Evolutionary conservation across 257 asterid species (phyloP), one percentile per base, ranked within the genome.

Genomic region (Solanum corneliomulleri): DNA sequence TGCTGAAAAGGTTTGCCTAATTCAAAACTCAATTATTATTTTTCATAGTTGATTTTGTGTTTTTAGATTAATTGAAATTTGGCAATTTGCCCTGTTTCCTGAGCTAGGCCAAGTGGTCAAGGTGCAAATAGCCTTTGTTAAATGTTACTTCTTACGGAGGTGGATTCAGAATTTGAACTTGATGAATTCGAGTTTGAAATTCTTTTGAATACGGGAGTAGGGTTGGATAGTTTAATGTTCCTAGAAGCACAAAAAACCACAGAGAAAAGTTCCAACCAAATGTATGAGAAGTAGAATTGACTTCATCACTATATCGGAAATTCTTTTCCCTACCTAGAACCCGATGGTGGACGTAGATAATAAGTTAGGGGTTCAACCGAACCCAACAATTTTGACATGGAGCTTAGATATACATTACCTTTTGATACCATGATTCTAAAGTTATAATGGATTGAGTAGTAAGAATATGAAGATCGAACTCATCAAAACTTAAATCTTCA

Each of bases 1-100:
- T 41, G 89, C 91, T 44, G 91, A 91, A 49, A 91, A 91, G 91
- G 93, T 91, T 78, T 80, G 84, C 18, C 37, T 64, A 56, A 76
- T 39, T 77, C 44, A 45, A 45, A 9, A 15, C 11, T 47, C 42
- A 21, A 23, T 60, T n/a, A 13, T 44, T 15, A 25, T 45, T 20
- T 10, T 52, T 75, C 33, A 21, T 5, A 11, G 82, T 75, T 39
- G 52, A 41, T 75, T 75, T 75, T 41, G 33, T 5, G 45, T 35
- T 18, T 71, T 33, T 35, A 71, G 45, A 33, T 71, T 18, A 71
- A 18, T 33, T 4, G 27, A 35, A 15, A 69, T 69, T 62, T 69
- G 76, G 20, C 21, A 35, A 15, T 31, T 69, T 31, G 3, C 39
- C 11, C 75, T 27, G 75, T 25, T 27, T 68, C 75, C 42, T 31